Evolutionary conservation across 352 stramenopile genomes (phyloP), one percentile per base, ranked within the genome.

Genomic region (Phytopythium delawarense): DNA sequence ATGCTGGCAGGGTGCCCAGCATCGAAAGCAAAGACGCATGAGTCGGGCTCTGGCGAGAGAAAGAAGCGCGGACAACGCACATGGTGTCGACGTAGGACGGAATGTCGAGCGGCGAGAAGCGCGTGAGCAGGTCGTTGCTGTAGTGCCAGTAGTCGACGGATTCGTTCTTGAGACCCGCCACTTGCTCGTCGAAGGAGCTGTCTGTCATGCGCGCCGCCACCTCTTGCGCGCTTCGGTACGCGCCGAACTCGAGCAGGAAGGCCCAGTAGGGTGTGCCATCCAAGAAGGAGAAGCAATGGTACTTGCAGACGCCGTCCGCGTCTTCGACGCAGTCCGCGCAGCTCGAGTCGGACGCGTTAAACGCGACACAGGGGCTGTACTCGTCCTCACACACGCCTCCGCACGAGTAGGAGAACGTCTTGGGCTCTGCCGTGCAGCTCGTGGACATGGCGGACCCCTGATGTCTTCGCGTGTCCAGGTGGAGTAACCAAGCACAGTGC

Each of bases 391-490:
- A 56, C 18, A 56, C 25, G 25, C 23, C 50, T 16, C 21, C 50
- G 50, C 50, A 48, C 53, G 35, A 59, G 18, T 32, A 59, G 18
- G 53, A 45, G 37, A 56, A 21, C 21, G 25, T 35, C 25, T 56
- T 56, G 13, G 30, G 23, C 18, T 28, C 18, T 9, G 15, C 50
- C 50, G 50, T 25, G 18, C 50, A 56, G 4, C 25, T 44, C 50
- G 3, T 34, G 23, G 56, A n/a, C 30, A 37, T 45, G 45, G n/a
- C 50, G 40, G 35, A 4, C 35, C 28, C 28, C 28, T 11, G 35
- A 15, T 15, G 5, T 40, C 35, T 15, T 40, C 12, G 35, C 35
- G 28, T 32, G 3, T 32, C 28, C 28, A 32, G 28, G 28, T 32
- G 28, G 4, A 32, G 28, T 32, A 32, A 32, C 3, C 3, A 7